These are phyloP conservation scores for Yamadazyma aaseri DNA, from an alignment of 1,139 yeast genomes.

Conservation along the genomic window DNA sequence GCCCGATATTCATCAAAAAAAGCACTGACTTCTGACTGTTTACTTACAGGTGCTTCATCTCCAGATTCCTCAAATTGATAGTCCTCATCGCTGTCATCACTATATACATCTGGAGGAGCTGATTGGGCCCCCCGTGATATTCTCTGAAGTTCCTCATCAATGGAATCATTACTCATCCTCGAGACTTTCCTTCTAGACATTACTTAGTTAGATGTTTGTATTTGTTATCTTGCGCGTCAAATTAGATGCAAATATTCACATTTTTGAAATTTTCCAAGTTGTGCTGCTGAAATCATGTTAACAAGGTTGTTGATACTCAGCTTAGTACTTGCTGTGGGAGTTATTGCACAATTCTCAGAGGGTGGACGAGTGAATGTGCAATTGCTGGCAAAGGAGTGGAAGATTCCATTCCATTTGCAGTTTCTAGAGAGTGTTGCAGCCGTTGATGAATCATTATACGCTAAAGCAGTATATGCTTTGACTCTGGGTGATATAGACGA, in stretches of 20 bases:
- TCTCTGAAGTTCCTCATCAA: conserved; percentile 2
- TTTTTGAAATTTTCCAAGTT: not conserved
- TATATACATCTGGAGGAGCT: conserved; percentile 4
- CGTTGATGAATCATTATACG: conserved; percentile 48
- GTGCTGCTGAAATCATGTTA: not conserved
- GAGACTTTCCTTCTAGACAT: not conserved
- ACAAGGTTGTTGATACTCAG: not conserved
- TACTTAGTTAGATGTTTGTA: too few relatives aligned
- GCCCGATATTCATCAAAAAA: conserved; percentile 6
- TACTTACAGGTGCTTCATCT: too few relatives aligned
- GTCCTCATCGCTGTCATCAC: conserved; percentile 4
- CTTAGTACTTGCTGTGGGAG: not conserved
- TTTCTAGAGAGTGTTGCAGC: conserved; percentile 57
- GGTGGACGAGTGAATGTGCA: not conserved
- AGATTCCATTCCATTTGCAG: conserved; percentile 33
- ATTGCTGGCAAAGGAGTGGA: not conserved
- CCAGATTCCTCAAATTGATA: not conserved
- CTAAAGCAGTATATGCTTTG: conserved; percentile 41
- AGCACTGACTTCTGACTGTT: too few relatives aligned
- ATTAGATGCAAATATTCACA: too few relatives aligned
- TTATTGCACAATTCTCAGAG: not conserved
- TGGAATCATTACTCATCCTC: not conserved
- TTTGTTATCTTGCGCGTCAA: too few relatives aligned
- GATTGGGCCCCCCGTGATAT: not conserved
- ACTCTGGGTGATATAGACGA: conserved; percentile 23